These are phyloP conservation scores for Myxozyma monticola DNA, from an alignment of 805 yeast species.

Conservation along the genomic window DNA sequence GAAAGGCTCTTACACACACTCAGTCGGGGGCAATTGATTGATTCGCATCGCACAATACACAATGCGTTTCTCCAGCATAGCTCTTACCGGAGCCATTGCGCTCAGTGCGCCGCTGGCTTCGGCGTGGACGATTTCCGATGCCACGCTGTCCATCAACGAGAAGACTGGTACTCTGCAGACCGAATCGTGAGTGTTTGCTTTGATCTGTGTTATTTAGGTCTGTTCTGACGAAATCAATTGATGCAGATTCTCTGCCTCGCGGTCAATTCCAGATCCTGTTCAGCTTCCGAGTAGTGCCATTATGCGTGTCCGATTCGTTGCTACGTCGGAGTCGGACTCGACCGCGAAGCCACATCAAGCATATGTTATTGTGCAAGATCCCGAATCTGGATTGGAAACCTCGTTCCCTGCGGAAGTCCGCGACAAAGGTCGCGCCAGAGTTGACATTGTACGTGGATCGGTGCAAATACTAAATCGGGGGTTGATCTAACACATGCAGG, in stretches of 20 bases:
- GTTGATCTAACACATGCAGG: conserved; percentile 9
- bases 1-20: too few relatives aligned
- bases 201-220: background rate
- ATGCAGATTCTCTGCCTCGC: conserved; percentile 10
- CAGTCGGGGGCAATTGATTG: too few relatives aligned
- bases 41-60: too few relatives aligned
- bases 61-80: background rate
- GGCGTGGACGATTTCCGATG: conserved; percentile 30
- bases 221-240: background rate
- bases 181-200: conserved; percentile 3
- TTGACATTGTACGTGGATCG: conserved; percentile 34
- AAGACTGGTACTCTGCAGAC: conserved; percentile 27
- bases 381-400: conserved; percentile 34
- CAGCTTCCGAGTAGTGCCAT: conserved; percentile 13
- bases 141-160: conserved; percentile 24
- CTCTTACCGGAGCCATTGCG: background rate
- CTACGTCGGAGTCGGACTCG: conserved; percentile 4
- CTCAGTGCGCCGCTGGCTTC: conserved; percentile 8
- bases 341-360: conserved; percentile 35
- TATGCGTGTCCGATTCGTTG: conserved; percentile 15
- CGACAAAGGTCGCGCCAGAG: conserved; percentile 39
- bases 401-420: conserved; percentile 36
- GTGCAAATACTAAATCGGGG: background rate
- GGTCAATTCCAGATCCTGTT: conserved; percentile 3
- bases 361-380: conserved; percentile 32